Evolutionary conservation across 2,329 filamentous ascomycete species (phyloP), one percentile per base, ranked within the genome.

Genomic region (Fulvia fulva): DNA sequence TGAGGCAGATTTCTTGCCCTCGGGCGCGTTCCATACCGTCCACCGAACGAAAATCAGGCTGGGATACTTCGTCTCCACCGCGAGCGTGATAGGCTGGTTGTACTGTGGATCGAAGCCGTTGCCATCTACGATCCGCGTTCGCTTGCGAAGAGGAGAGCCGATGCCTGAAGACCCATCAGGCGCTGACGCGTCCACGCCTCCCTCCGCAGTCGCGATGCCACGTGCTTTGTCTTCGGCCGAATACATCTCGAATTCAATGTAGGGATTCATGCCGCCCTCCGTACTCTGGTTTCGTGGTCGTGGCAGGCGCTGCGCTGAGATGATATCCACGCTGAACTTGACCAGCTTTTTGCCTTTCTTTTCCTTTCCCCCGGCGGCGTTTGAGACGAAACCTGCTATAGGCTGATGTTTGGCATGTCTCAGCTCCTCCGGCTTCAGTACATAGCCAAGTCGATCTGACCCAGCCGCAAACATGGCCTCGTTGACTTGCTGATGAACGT

Each of bases 391-490:
- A 63, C 82, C 82, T 0, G 81, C 80, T 47, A 84, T 77, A 51
- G 85, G 79, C 65, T 86, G 81, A 62, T 87, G 86, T 70, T 87
- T 85, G 61, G 70, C 69, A 60, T 70, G 71, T 65, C 93, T 88
- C 61, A 96, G 85, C 70, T 92, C 90, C 34, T 87, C 83, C 21
- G 94, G 93, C 77, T 99, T 99, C 54, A 97, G 83, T 14, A 97
- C 91, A 69, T 97, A 99, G 46, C 94, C 94, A 2, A 89, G 90
- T 56, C 86, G 85, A 75, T 97, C 94, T 12, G 83, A 87, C 45
- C 91, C 90, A 58, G 90, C 90, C 49, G 91, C 89, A 71, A 97
- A 99, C 94, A 99, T 97, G 69, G 94, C 94, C 66, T 94, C 89
- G 72, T 97, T 97, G 73, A 97, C 83, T 71, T 97, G 93, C 84